phyloP scores from a whole-genome alignment of 78 protist genomes.

The Fonticula alba region DNA sequence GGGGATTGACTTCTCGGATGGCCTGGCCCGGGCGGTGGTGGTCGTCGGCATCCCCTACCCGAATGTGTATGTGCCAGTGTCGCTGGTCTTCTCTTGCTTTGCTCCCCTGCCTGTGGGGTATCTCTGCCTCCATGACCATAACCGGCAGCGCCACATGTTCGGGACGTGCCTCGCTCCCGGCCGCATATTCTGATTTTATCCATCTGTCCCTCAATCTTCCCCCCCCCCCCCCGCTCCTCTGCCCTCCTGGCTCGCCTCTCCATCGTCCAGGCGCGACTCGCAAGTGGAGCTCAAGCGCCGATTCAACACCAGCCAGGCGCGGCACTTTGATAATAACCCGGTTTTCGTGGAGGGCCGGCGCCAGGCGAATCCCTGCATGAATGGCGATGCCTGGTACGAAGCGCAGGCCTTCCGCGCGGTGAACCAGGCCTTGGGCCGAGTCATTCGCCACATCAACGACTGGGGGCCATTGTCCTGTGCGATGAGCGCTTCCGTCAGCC shows the following conservation, averaged over 20 bases:
- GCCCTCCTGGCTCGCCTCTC: too few relatives aligned
- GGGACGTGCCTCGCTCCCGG: too few relatives aligned
- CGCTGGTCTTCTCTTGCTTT: too few relatives aligned
- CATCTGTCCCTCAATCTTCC: too few relatives aligned
- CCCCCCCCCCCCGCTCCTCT: too few relatives aligned
- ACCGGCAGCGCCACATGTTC: too few relatives aligned
- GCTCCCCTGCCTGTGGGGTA: too few relatives aligned
- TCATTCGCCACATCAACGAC: slow-evolving; percentile 34
- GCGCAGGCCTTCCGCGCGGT: slow-evolving; percentile 36
- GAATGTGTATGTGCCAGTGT: background rate
- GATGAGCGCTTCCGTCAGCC: slow-evolving; percentile 17
- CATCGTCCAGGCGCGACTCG: background rate
- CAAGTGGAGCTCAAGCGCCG: slow-evolving; percentile 1
- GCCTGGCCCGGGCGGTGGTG: slow-evolving; percentile 25
- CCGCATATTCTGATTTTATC: too few relatives aligned
- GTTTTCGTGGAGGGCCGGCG: background rate
- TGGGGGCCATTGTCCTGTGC: slow-evolving; percentile 28
- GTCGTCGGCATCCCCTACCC: slow-evolving; percentile 49
- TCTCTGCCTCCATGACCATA: too few relatives aligned
- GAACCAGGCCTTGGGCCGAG: slow-evolving; percentile 45
- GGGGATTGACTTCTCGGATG: slow-evolving; percentile 39
- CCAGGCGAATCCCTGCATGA: background rate
- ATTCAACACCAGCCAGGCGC: background rate
- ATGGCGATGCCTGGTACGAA: slow-evolving; percentile 8
- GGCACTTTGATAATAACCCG: slow-evolving; percentile 1